phyloP scores from a whole-genome alignment of 2,329 filamentous ascomycete genomes.

The Penicillium sp. region DNA sequence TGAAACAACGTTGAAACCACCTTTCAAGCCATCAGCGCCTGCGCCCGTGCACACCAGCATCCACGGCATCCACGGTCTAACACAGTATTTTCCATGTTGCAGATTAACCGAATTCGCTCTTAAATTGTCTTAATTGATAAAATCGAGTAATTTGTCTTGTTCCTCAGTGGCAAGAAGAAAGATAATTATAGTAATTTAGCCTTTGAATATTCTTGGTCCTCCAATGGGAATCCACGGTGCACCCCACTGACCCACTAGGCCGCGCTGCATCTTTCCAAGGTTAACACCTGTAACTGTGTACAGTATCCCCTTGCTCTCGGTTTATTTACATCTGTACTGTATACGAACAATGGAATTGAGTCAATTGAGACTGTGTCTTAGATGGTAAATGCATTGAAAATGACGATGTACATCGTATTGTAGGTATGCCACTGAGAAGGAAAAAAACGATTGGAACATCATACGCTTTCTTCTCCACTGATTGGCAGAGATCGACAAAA shows the following conservation, averaged over 20 bases:
- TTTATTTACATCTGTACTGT: not conserved
- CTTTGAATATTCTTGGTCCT: conserved; percentile 14
- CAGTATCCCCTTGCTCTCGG: not conserved
- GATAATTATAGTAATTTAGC: conserved; percentile 19
- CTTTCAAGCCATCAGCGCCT: not conserved
- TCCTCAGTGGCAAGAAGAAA: conserved; percentile 14
- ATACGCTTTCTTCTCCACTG: conserved; percentile 16
- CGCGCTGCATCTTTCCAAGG: conserved; percentile 28
- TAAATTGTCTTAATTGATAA: no score
- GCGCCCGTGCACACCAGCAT: not conserved
- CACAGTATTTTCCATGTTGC: no score
- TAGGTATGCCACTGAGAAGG: not conserved
- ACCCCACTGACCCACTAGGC: conserved; percentile 32
- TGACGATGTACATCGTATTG: not conserved
- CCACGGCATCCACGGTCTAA: no score
- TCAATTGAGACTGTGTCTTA: not conserved
- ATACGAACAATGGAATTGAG: not conserved
- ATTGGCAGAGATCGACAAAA: conserved; percentile 17
- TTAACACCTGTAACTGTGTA: no score
- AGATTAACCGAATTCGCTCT: no score
- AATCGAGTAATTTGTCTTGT: no score
- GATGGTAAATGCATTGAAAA: not conserved
- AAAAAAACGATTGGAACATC: not conserved
- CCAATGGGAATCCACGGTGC: conserved; percentile 16
- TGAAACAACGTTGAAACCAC: conserved; percentile 21